phyloP scores from a whole-genome alignment of 176 grass and related monocot genomes.

The Triticum turgidum region DNA sequence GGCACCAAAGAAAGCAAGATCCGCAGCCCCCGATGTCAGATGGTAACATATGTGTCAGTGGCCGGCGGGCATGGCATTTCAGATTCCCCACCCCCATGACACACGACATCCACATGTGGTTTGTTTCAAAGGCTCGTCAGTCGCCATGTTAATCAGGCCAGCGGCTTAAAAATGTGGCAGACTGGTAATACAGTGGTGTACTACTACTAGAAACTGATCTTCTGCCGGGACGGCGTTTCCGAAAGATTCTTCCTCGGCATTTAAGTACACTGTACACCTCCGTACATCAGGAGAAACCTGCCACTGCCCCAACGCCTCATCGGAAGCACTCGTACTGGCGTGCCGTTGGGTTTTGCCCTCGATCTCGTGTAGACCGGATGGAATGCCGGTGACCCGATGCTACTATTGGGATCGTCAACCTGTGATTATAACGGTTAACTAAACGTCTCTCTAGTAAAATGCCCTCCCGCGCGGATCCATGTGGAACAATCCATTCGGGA shows the following conservation, averaged over 20 bases:
- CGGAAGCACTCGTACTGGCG: neutral
- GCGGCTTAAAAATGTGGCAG: neutral
- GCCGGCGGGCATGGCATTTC: neutral
- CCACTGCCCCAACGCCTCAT: neutral
- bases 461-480: neutral
- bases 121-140: neutral
- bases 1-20: neutral
- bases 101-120: neutral
- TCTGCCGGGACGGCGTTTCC: neutral
- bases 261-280: neutral
- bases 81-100: neutral
- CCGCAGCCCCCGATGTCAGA: neutral
- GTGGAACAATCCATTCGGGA: neutral
- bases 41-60: neutral
- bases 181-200: neutral
- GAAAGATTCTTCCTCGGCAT: constrained; percentile 1
- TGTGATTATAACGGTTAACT: neutral
- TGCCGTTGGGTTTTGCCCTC: neutral
- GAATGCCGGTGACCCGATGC: neutral
- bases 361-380: neutral
- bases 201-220: neutral
- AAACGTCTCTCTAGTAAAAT: neutral
- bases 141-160: neutral
- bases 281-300: neutral
- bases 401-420: neutral